phyloP scores from a whole-genome alignment of 2,329 filamentous ascomycete genomes.

The Lasiodiplodia hormozganensis region DNA sequence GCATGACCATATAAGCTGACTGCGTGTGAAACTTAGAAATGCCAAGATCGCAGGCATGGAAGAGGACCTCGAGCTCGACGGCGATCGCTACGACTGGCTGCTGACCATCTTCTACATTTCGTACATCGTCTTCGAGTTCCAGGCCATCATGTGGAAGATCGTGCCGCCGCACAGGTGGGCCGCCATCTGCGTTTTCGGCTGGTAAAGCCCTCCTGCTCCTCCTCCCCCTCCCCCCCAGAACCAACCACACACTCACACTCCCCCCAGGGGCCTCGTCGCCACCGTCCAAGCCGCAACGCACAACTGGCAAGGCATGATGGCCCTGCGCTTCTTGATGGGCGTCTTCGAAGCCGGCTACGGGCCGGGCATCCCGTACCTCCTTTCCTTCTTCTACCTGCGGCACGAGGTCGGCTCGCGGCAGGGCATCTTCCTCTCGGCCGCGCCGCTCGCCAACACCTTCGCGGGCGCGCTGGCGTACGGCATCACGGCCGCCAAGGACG shows the following conservation, averaged over 20 bases:
- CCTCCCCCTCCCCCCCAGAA: background rate
- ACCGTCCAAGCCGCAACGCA: conserved; percentile 41
- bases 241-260: background rate
- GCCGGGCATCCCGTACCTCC: conserved; percentile 56
- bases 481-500: conserved; percentile 54
- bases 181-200: conserved; percentile 43
- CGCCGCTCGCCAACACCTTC: conserved; percentile 79
- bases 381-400: conserved; percentile 66
- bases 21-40: conserved; percentile 36
- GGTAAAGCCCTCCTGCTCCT: conserved; percentile 33
- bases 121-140: conserved; percentile 46
- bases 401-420: conserved; percentile 63
- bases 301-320: conserved; percentile 44
- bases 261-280: conserved; percentile 38
- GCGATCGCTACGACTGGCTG: conserved; percentile 43
- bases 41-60: conserved; percentile 51
- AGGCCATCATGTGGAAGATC: conserved; percentile 47
- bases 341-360: conserved; percentile 53
- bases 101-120: conserved; percentile 49
- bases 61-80: conserved; percentile 39
- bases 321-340: conserved; percentile 45
- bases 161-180: conserved; percentile 47
- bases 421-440: conserved; percentile 60
- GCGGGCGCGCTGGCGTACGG: conserved; percentile 65
- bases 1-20: conserved; percentile 8